Conservation (phyloP, 345 rosid genomes). For the Bruguiera parviflora region DNA sequence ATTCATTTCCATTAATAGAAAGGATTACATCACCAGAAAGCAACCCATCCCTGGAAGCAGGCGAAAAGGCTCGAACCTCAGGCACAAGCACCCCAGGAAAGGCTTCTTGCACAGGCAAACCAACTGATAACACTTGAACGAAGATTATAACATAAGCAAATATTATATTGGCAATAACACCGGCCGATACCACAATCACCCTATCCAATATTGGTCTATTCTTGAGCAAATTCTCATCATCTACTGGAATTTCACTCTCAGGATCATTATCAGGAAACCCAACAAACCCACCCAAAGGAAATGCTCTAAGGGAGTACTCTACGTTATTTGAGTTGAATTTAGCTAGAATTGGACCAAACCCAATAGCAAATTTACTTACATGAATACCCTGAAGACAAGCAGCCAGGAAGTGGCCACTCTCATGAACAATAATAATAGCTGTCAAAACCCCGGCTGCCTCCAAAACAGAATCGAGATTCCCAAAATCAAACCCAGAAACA, state of each 20-base stretch:
- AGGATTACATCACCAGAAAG: constrained; percentile 80
- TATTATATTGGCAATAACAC: constrained; percentile 77
- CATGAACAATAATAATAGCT: constrained; percentile 83
- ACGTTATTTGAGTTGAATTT: constrained; percentile 80
- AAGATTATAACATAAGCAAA: constrained; percentile 78
- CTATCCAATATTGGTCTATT: constrained; percentile 86
- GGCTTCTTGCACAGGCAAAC: constrained; percentile 88
- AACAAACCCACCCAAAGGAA: constrained; percentile 92
- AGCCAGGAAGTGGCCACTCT: constrained; percentile 87
- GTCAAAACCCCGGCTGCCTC: constrained; percentile 84
- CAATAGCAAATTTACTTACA: constrained; percentile 94
- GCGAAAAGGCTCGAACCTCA: constrained; percentile 73
- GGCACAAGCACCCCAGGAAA: constrained; percentile 94
- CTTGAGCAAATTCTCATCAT: constrained; percentile 80
- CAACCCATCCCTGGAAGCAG: constrained; percentile 90
- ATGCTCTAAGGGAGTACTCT: constrained; percentile 82
- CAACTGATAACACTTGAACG: constrained; percentile 76
- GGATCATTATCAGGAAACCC: constrained; percentile 99
- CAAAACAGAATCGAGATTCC: constrained; percentile 62
- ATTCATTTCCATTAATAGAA: constrained; percentile 51
- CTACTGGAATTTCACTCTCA: constrained; percentile 70
- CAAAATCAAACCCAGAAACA: constrained; percentile 64
- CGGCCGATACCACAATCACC: constrained; percentile 80
- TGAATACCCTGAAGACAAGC: constrained; percentile 93
- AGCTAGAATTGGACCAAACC: constrained; percentile 91